Evolutionary conservation across 768 basidiomycete species (phyloP).

Genomic region (button mushroom (Agaricus bisporus)): DNA sequence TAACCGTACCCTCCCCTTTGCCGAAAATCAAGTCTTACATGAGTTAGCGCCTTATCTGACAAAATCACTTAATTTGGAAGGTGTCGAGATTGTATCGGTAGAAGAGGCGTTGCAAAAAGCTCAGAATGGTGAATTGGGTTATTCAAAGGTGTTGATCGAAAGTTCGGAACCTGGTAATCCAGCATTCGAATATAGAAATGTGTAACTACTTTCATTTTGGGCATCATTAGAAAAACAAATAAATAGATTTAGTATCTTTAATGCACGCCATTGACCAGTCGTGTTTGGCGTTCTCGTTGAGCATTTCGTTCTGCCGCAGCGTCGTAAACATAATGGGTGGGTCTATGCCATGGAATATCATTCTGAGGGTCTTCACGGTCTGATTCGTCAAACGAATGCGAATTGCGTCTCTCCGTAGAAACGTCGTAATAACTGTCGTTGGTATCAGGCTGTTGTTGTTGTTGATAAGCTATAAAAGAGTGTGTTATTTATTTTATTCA

Average conservation of each 20-base stretch:
- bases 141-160: slow-evolving; percentile 66
- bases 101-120: slow-evolving; percentile 57
- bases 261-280: slow-evolving; percentile 12
- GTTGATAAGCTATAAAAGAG: not conserved
- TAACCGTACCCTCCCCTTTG: slow-evolving; percentile 77
- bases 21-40: slow-evolving; percentile 65
- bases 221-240: too few relatives aligned
- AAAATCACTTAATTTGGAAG: slow-evolving; percentile 62
- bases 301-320: slow-evolving; percentile 80
- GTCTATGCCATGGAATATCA: slow-evolving; percentile 32
- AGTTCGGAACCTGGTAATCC: slow-evolving; percentile 85
- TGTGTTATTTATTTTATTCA: not conserved
- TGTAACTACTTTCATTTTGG: too few relatives aligned
- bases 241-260: not conserved
- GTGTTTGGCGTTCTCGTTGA: slow-evolving; percentile 43
- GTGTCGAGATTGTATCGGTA: slow-evolving; percentile 65
- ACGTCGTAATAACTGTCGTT: not conserved
- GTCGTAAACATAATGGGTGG: slow-evolving; percentile 82
- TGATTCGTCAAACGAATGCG: slow-evolving; percentile 7
- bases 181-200: slow-evolving; percentile 85
- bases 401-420: not conserved
- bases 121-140: slow-evolving; percentile 41
- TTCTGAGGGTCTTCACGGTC: slow-evolving; percentile 19
- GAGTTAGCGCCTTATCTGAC: slow-evolving; percentile 78
- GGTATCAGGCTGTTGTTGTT: not conserved